Evolutionary conservation across 2,329 filamentous ascomycete species (phyloP).

Genomic region (Penicillium sp.): DNA sequence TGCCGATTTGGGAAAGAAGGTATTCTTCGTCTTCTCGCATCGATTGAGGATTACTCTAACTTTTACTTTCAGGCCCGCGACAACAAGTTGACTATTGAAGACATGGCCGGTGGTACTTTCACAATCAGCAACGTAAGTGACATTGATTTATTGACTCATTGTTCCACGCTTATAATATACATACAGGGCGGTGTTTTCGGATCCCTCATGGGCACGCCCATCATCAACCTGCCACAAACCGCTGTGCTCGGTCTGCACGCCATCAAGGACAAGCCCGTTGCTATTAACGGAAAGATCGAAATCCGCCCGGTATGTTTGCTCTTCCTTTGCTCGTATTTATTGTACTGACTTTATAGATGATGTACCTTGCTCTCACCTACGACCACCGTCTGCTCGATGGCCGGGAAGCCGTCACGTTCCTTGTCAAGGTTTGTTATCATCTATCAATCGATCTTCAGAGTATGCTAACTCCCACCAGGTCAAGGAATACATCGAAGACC

Average conservation of each 20-base stretch:
- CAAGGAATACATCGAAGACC: slow-evolving; percentile 97
- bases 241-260: slow-evolving; percentile 89
- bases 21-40: slow-evolving; percentile 27
- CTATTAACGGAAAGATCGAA: slow-evolving; percentile 88
- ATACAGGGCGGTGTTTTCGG: slow-evolving; percentile 83
- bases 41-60: slow-evolving; percentile 13
- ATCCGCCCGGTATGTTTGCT: slow-evolving; percentile 64
- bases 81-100: slow-evolving; percentile 95
- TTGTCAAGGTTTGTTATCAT: slow-evolving; percentile 65
- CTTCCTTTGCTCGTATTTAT: not conserved
- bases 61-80: slow-evolving; percentile 67
- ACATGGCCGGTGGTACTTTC: slow-evolving; percentile 98
- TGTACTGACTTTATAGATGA: slow-evolving; percentile 60
- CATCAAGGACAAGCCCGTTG: slow-evolving; percentile 91
- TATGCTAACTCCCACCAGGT: slow-evolving; percentile 46
- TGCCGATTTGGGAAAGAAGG: slow-evolving; percentile 93
- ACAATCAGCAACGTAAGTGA: slow-evolving; percentile 79
- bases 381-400: slow-evolving; percentile 95
- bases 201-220: slow-evolving; percentile 94
- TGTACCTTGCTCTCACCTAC: slow-evolving; percentile 97
- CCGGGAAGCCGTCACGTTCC: slow-evolving; percentile 90
- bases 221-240: slow-evolving; percentile 95
- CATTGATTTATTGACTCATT: too few species aligned
- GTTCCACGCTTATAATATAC: slow-evolving; percentile 16
- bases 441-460: not conserved